These are phyloP conservation scores for Trichoderma asperelloides DNA, from an alignment of 495 filamentous ascomycete species.

Conservation along the genomic window DNA sequence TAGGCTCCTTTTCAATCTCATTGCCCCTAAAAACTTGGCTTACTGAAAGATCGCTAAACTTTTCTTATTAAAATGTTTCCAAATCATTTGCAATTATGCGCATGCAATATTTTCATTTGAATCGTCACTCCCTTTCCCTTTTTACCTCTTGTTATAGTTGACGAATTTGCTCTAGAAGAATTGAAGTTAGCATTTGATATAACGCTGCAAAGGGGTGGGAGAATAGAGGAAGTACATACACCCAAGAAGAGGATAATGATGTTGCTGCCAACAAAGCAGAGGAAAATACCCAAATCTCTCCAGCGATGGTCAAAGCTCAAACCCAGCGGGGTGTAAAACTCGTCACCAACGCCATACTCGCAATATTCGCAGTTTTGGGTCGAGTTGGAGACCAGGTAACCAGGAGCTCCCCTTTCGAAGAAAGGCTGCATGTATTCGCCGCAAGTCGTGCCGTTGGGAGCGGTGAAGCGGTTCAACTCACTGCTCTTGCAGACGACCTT, in stretches of 20 bases:
- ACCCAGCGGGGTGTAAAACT: constrained; percentile 61
- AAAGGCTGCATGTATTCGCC: constrained; percentile 65
- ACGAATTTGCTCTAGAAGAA: constrained; percentile 9
- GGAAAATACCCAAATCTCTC: constrained; percentile 71
- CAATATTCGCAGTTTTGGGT: constrained; percentile 65
- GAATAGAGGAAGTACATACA: constrained; percentile 33
- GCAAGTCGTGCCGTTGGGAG: constrained; percentile 53
- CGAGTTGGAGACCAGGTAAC: constrained; percentile 58
- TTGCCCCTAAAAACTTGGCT: neutral
- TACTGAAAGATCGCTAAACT: neutral
- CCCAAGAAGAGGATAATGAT: constrained; percentile 65
- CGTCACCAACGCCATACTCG: constrained; percentile 64
- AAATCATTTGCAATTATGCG: neutral
- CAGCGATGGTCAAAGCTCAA: constrained; percentile 60
- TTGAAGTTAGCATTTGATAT: neutral
- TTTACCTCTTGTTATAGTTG: constrained; percentile 11
- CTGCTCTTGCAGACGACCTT: constrained; percentile 44
- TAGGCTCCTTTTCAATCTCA: neutral
- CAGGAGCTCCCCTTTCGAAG: constrained; percentile 53
- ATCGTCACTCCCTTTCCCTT: neutral
- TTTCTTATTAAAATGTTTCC: neutral
- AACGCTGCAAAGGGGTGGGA: neutral
- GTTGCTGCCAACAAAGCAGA: constrained; percentile 66
- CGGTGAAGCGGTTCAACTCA: constrained; percentile 54
- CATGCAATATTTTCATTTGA: neutral